These are phyloP conservation scores for Plenodomus lindquistii DNA, from an alignment of 2,329 filamentous ascomycete genomes.

Conservation along the genomic window DNA sequence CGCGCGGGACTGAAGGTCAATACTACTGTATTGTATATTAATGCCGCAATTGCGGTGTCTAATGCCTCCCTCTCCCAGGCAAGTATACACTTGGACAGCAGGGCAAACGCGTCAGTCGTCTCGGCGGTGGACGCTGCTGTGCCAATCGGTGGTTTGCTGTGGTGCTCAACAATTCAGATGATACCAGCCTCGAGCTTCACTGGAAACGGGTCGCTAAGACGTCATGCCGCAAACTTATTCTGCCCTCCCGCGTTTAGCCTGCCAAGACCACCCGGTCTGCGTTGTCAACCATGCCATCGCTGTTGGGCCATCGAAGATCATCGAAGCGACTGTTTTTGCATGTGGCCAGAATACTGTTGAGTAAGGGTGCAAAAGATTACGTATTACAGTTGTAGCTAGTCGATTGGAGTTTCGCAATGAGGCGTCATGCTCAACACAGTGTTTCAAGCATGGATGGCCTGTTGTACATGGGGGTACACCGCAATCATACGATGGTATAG, in stretches of 20 bases:
- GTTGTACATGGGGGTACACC: constrained; percentile 82
- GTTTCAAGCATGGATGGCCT: constrained; percentile 66
- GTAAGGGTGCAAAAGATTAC: constrained; percentile 6
- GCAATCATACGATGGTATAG: constrained; percentile 77
- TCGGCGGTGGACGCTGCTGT: constrained; percentile 32
- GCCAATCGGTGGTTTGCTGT: constrained; percentile 1
- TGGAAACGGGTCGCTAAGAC: constrained; percentile 12
- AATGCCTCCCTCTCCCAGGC: constrained; percentile 1
- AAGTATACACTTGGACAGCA: not conserved
- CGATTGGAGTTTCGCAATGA: constrained; percentile 1
- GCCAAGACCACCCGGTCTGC: constrained; percentile 27
- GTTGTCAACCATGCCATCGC: constrained; percentile 15
- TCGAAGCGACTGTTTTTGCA: not conserved
- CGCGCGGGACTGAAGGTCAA: not conserved
- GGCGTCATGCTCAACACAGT: not conserved
- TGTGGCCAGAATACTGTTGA: not conserved
- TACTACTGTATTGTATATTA: constrained; percentile 17
- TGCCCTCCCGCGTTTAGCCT: constrained; percentile 26
- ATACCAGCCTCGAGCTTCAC: constrained; percentile 11
- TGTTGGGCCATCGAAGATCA: constrained; percentile 6
- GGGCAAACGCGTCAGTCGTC: constrained; percentile 2
- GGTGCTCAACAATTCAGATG: constrained; percentile 9
- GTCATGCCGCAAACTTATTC: constrained; percentile 25
- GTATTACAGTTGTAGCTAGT: constrained; percentile 1
- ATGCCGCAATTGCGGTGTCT: constrained; percentile 24